These are phyloP conservation scores for Salicornia ramosissima DNA, from an alignment of 148 eudicot genomes.

Conservation along the genomic window DNA sequence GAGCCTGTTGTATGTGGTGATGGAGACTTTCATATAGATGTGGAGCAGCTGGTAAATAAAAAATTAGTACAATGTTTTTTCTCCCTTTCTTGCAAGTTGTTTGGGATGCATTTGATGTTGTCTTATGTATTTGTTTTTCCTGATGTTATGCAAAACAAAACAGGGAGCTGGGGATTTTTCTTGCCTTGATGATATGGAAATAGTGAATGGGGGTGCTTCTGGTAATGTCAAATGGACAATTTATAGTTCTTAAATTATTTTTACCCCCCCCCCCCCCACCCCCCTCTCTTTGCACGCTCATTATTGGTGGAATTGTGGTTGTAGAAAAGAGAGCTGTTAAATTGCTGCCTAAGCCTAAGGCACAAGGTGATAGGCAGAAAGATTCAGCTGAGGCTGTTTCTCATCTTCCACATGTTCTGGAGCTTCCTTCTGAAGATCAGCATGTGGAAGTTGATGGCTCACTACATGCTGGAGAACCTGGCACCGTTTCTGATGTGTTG, in stretches of 20 bases:
- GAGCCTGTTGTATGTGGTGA: neutral
- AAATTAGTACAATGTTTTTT: conserved; percentile 4
- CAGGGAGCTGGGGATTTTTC: conserved; percentile 47
- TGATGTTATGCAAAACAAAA: neutral
- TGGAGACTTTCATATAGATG: conserved; percentile 25
- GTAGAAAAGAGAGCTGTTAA: conserved; percentile 45
- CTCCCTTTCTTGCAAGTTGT: neutral
- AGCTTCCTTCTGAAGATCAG: conserved; percentile 33
- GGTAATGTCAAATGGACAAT: conserved; percentile 39
- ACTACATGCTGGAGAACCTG: conserved; percentile 22
- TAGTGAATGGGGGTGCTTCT: conserved; percentile 33
- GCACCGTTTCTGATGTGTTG: conserved; percentile 30
- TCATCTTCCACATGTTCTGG: conserved; percentile 14
- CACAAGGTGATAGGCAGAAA: conserved; percentile 23
- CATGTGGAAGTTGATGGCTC: conserved; percentile 26
- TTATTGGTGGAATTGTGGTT: conserved; percentile 16
- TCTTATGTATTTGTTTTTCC: conserved; percentile 18
- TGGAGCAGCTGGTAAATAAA: conserved; percentile 24
- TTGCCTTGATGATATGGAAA: conserved; percentile 35
- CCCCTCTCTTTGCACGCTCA: neutral
- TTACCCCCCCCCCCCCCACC: too few relatives aligned
- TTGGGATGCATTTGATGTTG: conserved; percentile 8
- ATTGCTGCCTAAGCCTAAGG: conserved; percentile 58
- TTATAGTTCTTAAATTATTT: conserved; percentile 4
- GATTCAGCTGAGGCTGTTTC: conserved; percentile 25